phyloP scores from a whole-genome alignment of 768 basidiomycete genomes.

The Trametopsis cervina region DNA sequence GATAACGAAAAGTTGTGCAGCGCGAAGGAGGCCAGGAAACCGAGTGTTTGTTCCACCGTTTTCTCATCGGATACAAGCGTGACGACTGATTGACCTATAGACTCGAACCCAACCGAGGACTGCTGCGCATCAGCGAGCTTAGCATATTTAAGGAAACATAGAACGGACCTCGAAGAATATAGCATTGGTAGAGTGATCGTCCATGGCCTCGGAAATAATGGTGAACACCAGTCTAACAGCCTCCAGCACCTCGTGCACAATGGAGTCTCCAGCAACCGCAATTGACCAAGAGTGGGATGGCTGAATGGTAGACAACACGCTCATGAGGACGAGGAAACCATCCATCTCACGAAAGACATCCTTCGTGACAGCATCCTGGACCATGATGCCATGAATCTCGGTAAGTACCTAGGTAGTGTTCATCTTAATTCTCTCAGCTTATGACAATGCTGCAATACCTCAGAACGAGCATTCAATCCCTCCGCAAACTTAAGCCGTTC shows the following conservation, averaged over 20 bases:
- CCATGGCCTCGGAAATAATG: conserved; percentile 58
- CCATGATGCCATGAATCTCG: conserved; percentile 63
- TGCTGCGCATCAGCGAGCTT: conserved; percentile 17
- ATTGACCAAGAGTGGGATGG: conserved; percentile 26
- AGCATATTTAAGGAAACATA: neutral
- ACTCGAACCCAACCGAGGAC: conserved; percentile 58
- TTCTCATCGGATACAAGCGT: conserved; percentile 40
- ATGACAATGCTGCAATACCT: conserved; percentile 34
- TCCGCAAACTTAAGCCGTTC: conserved; percentile 62
- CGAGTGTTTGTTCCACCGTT: conserved; percentile 50
- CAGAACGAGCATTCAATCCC: conserved; percentile 36
- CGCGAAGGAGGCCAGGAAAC: conserved; percentile 62
- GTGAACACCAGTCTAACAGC: conserved; percentile 55
- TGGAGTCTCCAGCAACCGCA: conserved; percentile 32
- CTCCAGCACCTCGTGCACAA: conserved; percentile 37
- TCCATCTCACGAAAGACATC: conserved; percentile 78
- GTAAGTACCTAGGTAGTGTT: conserved; percentile 40
- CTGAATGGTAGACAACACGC: conserved; percentile 56
- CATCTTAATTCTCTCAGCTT: neutral
- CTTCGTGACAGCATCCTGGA: conserved; percentile 57
- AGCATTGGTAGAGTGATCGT: conserved; percentile 46
- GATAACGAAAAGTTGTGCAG: conserved; percentile 56
- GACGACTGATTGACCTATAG: conserved; percentile 52
- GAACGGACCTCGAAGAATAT: conserved; percentile 59
- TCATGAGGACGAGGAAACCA: conserved; percentile 72